A percentile compares a stretch with the other conserved stretches of the same genome.
phyloP scores from a whole-genome alignment of 2,329 filamentous ascomycete species.

The Alternaria angustiovoidea region DNA sequence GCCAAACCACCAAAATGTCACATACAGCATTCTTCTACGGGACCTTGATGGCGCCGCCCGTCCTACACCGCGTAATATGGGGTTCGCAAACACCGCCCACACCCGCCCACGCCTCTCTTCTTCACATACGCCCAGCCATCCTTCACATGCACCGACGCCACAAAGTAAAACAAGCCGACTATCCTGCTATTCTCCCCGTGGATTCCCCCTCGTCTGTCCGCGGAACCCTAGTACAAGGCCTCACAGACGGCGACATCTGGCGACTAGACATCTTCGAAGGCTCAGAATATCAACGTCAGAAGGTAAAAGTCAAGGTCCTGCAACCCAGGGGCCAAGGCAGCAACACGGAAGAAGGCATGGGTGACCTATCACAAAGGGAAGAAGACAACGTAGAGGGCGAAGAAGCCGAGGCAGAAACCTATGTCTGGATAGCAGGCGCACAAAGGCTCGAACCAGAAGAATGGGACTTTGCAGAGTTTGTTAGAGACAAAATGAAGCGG shows the following conservation, averaged over 20 bases:
- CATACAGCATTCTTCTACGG: slow-evolving; percentile 72
- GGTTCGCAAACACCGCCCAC: slow-evolving; percentile 61
- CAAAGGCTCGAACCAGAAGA: slow-evolving; percentile 72
- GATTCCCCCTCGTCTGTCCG: slow-evolving; percentile 59
- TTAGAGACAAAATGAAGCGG: slow-evolving; percentile 72
- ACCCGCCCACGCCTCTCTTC: slow-evolving; percentile 58
- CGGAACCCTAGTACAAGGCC: slow-evolving; percentile 76
- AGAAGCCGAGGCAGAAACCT: slow-evolving; percentile 56
- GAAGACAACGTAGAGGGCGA: slow-evolving; percentile 45
- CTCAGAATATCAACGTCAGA: slow-evolving; percentile 68
- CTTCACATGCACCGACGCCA: slow-evolving; percentile 75
- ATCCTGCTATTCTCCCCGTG: slow-evolving; percentile 74
- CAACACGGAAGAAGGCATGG: slow-evolving; percentile 24
- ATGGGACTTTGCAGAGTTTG: slow-evolving; percentile 90
- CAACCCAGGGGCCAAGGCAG: slow-evolving; percentile 23
- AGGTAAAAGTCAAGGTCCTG: slow-evolving; percentile 57
- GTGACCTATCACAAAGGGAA: slow-evolving; percentile 34
- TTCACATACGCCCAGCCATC: slow-evolving; percentile 78
- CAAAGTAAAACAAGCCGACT: slow-evolving; percentile 75
- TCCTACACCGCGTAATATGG: slow-evolving; percentile 87
- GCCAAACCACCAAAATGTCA: slow-evolving; percentile 35
- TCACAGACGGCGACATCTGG: slow-evolving; percentile 78
- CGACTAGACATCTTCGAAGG: slow-evolving; percentile 87
- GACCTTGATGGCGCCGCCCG: slow-evolving; percentile 82
- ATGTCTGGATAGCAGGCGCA: slow-evolving; percentile 60